Base-by-base conservation (phyloP, 2,329 filamentous ascomycete species). In the Curvularia hawaiiensis region DNA sequence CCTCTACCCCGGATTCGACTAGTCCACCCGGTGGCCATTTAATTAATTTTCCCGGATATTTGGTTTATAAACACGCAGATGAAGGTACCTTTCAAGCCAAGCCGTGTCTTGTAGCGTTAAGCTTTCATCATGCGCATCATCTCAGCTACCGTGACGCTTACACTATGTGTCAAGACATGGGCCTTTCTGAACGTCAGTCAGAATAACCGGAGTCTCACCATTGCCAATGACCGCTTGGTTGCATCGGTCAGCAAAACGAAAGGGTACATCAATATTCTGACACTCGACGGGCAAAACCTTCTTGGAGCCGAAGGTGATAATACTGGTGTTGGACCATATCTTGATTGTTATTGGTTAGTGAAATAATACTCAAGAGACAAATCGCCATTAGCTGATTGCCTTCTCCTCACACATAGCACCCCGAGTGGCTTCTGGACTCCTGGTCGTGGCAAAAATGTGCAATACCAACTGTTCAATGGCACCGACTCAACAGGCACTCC, bases 341-440 rank as follows among this genome's bases (percentile, higher is more conserved):
- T 68, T 16, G 65, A 68, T 26, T 68, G 65, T 30, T 65, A 65
- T 28, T 68, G 65, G 47, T 50, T 40, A 30, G 47, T 50, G 24
- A 30, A 10, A n/a, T n/a, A 12, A 20, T 30, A 7, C 28, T 20
- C 10, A n/a, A 12, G 40, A 12, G 4, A 24, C 16, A 40, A 20
- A n/a, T 24, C 4, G 6, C n/a, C 16, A 20, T 31, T 7, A 40
- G 8, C 47, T 50, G 35, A 50, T 24, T 8, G 14, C 28, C 1
- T 12, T 18, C 10, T 16, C 16, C 4, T 40, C 45, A 30, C 14
- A 28, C 10, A 7, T 28, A 50, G 85, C 66, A 84, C 79, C 0
- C 84, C 84, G 9, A 79, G 78, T 0, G 86, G 86, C 0, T 83
- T 82, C 65, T 88, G 85, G 75, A 88, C 84, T 0, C 84, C 85